Base-by-base conservation (phyloP, 2,329 filamentous ascomycete genomes). In the Colletotrichum gloeosporioides region DNA sequence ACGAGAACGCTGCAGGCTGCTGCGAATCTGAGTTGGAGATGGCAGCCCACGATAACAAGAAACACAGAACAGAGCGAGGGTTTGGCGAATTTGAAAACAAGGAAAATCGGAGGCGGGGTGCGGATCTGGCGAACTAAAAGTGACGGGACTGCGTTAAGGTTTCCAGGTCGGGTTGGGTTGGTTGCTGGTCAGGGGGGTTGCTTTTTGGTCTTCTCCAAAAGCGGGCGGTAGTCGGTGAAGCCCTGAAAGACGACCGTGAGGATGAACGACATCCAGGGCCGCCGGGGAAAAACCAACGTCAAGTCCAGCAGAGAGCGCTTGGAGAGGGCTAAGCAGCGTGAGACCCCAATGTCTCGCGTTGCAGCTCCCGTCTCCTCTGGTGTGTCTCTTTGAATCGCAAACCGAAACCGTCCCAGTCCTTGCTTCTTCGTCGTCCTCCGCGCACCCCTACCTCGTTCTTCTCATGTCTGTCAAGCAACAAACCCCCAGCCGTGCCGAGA, bases 101-200 rank as follows among this genome's bases (percentile, higher is more conserved):
- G 70, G 73, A 69, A 73, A 76, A 57, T 64, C 71, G 64, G 73
- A 76, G 73, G 73, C 73, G 73, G 73, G 73, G 73, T 65, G 73
- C 70, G 63, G 32, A 69, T 73, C 32, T 76, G 73, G 70, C 73
- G 70, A 76, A 53, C 57, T 62, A 32, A 32, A 32, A 49, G 44
- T 22, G 44, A 49, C 44, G 44, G 44, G 44, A 49, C 44, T 22
- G 44, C 44, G 44, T 49, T 49, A 49, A 49, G 44, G 44, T 49
- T 49, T 49, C 44, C 44, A 49, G 44, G 44, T 49, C 31, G 7
- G 27, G 59, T 73, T 64, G 64, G 69, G 57, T 64, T 49, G n/a
- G 63, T 64, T 76, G 73, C 57, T 73, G 70, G 57, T 64, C 64
- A 36, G 64, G 73, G 73, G 36, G 59, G 44, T 67, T 59, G 64